These are phyloP conservation scores for Boletus rubescentipes DNA, from an alignment of 768 basidiomycete species.

Conservation along the genomic window DNA sequence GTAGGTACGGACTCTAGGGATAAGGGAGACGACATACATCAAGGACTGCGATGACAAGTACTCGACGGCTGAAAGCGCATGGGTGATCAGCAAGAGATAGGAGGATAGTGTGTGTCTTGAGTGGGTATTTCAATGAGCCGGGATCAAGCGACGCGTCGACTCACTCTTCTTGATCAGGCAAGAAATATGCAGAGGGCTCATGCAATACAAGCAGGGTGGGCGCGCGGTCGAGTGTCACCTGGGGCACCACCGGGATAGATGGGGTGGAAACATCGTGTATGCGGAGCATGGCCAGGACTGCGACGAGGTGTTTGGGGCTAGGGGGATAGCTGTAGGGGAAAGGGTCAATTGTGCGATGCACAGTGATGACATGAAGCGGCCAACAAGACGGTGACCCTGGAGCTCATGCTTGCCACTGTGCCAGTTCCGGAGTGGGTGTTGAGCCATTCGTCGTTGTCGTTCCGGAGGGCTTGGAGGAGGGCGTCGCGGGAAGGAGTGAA, in stretches of 20 bases:
- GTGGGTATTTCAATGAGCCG: background rate
- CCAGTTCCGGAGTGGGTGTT: constrained; percentile 39
- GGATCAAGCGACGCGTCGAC: background rate
- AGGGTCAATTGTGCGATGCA: constrained; percentile 8
- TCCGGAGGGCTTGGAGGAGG: constrained; percentile 42
- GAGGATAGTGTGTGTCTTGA: constrained; percentile 43
- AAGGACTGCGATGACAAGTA: constrained; percentile 32
- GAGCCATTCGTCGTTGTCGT: constrained; percentile 51
- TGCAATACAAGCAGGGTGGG: constrained; percentile 59
- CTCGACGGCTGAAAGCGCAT: constrained; percentile 43
- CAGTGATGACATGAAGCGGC: constrained; percentile 24
- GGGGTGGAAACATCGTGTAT: constrained; percentile 23
- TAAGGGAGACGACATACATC: constrained; percentile 18
- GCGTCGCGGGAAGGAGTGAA: constrained; percentile 52
- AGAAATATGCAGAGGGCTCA: constrained; percentile 60
- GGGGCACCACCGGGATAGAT: constrained; percentile 24
- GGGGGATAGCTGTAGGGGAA: constrained; percentile 56
- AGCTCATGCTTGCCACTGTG: constrained; percentile 35
- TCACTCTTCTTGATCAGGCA: constrained; percentile 25
- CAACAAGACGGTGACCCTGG: constrained; percentile 56
- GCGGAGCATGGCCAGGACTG: constrained; percentile 51
- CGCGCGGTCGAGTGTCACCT: constrained; percentile 36
- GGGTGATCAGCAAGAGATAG: constrained; percentile 50
- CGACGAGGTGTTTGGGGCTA: constrained; percentile 52
- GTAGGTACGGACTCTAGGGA: constrained; percentile 1